Base-by-base conservation (phyloP, 2,329 filamentous ascomycete genomes). In the Proliferodiscus dingleyae region DNA sequence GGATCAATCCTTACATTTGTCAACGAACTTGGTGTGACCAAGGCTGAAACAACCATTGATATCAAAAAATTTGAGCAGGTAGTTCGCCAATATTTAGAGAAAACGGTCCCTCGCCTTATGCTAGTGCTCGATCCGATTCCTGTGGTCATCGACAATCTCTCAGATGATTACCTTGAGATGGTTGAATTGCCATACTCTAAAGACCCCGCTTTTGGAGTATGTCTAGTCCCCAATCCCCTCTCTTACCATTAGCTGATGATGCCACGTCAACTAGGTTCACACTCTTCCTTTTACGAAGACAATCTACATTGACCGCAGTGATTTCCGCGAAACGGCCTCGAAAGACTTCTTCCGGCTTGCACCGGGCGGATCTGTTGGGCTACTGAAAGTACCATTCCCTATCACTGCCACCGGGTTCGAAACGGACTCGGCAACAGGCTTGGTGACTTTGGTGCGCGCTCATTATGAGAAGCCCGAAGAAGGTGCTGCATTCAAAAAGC, bases 1-100 rank as follows among this genome's bases (percentile, higher is more conserved):
- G 87, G 87, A 19, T 89, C 89, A 2, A 86, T 96, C 49, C 78
- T 95, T 47, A 84, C 87, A 45, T 97, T 96, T 59, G 82, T 96
- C 48, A 88, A 89, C 56, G 89, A 95, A 66, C 80, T 96, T 16
- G 91, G 90, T 24, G 89, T 96, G 30, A 95, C 90, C 0, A 94
- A 89, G 28, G 77, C 83, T 32, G 79, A 80, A 42, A 86, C 85
- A 3, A 81, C 87, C 52, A 95, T 95, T 57, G 81, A 91, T 64
- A 83, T 88, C 37, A 69, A 76, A 46, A 82, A 85, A n/a, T 89
- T 97, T 51, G 91, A 97, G 61, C 82, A 91, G 62, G 82, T 81
- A 0, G 81, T 97, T 49, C 83, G 91, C 16, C 82, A 82, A 53
- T 94, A 95, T 64, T 81, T 97, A 11, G 91, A 97, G 65, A 79